These are phyloP conservation scores for Clavariopsis aquatica DNA, from an alignment of 495 filamentous ascomycete genomes.

Conservation along the genomic window DNA sequence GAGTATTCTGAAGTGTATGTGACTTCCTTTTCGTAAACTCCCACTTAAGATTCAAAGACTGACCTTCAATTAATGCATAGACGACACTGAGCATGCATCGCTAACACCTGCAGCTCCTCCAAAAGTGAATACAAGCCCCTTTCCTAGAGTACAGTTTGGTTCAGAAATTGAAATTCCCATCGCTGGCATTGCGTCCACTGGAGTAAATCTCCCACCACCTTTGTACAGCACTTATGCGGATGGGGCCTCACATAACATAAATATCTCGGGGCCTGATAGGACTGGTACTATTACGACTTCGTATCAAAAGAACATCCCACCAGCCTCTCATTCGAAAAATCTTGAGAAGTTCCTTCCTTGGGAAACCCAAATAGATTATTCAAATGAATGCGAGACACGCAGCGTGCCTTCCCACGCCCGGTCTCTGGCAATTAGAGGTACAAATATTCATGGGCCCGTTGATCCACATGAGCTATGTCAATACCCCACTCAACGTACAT, in stretches of 20 bases:
- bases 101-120: background rate
- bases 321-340: background rate
- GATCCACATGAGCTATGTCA: slow-evolving; percentile 8
- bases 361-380: background rate
- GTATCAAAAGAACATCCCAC: background rate
- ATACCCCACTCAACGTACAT: background rate
- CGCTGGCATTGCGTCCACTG: background rate
- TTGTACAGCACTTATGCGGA: background rate
- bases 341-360: background rate
- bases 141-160: background rate
- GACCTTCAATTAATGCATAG: background rate
- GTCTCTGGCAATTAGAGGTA: slow-evolving; percentile 2
- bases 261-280: background rate
- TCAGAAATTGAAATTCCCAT: too few relatives aligned
- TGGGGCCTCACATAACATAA: background rate
- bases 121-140: background rate
- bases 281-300: too few relatives aligned
- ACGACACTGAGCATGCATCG: background rate
- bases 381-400: background rate
- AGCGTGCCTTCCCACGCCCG: background rate
- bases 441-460: slow-evolving; percentile 9
- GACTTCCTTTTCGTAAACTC: background rate
- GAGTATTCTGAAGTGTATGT: background rate
- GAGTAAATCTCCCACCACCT: background rate
- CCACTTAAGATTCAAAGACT: background rate